Evolutionary conservation across 2,329 filamentous ascomycete species (phyloP), one percentile per base, ranked within the genome.

Genomic region (Cladophialophora chaetospira): DNA sequence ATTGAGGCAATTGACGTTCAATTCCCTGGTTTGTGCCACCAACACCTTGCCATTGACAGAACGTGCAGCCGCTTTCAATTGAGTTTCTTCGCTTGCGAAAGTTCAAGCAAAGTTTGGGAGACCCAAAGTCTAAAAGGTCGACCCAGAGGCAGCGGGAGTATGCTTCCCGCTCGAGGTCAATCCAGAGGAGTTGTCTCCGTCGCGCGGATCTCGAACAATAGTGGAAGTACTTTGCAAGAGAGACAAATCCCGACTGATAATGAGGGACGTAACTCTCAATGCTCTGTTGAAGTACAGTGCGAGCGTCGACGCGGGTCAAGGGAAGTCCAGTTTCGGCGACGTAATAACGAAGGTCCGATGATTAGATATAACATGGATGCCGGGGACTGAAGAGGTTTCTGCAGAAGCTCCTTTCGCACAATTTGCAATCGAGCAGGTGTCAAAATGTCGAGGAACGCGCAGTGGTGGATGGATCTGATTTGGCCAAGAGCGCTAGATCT

Each of bases 11-110:
- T 53, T 38, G 36, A 43, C 35, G 36, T n/a, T 52, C 53, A 60
- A 19, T 54, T 43, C 57, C 53, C 57, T 60, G 50, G 42, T 57
- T 58, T 53, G 57, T 55, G 53, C 31, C 45, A 55, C 54, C 54
- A 57, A 53, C 31, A 40, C 40, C 52, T 53, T 43, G 28, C 35
- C 48, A 35, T 36, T 21, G 46, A 45, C 21, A 26, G 15, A 29
- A 25, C 38, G 35, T 25, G 38, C 47, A 31, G 23, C 31, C 26
- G 25, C 49, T 19, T 50, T 17, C 29, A 33, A 29, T 55, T n/a
- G 35, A 40, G 4, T 31, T 23, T 38, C 19, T n/a, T 13, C 10
- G n/a, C 33, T n/a, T 29, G 11, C 23, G 43, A 52, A 9, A 36
- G 10, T 23, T 19, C 35, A 10, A 26, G 21, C 15, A 26, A 31